Evolutionary conservation across 2,329 filamentous ascomycete species (phyloP), one percentile per base, ranked within the genome.

Genomic region (Bipolaris zeicola): DNA sequence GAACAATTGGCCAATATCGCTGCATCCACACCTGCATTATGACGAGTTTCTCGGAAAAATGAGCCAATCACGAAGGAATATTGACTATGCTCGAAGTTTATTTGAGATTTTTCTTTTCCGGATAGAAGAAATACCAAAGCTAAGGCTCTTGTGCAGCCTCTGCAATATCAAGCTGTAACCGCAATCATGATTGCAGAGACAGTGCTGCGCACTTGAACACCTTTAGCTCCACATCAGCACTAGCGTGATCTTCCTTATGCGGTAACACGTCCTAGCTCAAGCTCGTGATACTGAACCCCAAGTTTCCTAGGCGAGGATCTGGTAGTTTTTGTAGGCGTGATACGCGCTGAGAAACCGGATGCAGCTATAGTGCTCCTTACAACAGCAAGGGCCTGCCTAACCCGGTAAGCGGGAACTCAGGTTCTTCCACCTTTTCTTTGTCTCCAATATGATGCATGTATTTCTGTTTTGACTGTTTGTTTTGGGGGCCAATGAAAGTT

Each of bases 341-440:
- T 47, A 36, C 44, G 44, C 44, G 33, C 33, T 26, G 44, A 26
- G 44, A 10, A 37, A 37, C 44, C 44, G 33, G 5, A 47, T 37
- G 33, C 44, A 28, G 44, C 20, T n/a, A 5, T 24, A 20, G 13
- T 37, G 33, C 16, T 37, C 20, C 11, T 37, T 14, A 47, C 6
- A 37, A 26, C 44, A 37, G 11, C 24, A 28, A 47, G 44, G 44
- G 44, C 20, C 26, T 47, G 20, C 44, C 33, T 16, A 47, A 13
- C 22, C n/a, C 18, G 44, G 44, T 24, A 24, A 47, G 33, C 20
- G 14, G 13, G 44, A 47, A 47, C 44, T 14, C 11, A 20, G 16
- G 44, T 47, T 47, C 44, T 47, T 16, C 20, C 20, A 14, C 33
- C 20, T 47, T 42, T 47, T 47, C 44, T 47, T 47, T 47, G 44